phyloP scores from a whole-genome alignment of 1,284 basidiomycete genomes.

The Naganishia liquefaciens region DNA sequence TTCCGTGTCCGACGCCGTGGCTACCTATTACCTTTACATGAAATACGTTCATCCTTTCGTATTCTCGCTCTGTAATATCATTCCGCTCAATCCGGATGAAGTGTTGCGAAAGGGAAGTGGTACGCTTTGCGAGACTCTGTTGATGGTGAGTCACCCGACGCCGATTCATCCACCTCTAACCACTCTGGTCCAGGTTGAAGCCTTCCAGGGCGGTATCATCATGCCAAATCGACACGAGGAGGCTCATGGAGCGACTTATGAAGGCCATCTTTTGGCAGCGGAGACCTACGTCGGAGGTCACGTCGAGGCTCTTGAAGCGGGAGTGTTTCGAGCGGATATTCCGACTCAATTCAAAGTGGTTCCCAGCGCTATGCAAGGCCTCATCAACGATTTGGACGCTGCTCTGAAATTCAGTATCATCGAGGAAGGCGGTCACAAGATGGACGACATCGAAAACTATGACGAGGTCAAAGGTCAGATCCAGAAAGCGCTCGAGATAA shows the following conservation, averaged over 20 bases:
- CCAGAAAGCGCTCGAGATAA: constrained; percentile 72
- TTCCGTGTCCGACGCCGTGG: constrained; percentile 99
- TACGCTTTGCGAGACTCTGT: constrained; percentile 92
- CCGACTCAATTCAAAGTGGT: constrained; percentile 93
- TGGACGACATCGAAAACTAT: constrained; percentile 92
- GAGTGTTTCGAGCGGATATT: constrained; percentile 97
- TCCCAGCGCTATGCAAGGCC: constrained; percentile 79
- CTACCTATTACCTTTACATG: constrained; percentile 99
- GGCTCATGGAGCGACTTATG: constrained; percentile 85
- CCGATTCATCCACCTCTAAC: background rate
- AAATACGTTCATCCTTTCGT: constrained; percentile 99
- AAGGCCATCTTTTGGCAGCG: constrained; percentile 91
- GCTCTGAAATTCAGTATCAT: constrained; percentile 86
- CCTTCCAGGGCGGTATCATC: constrained; percentile 85
- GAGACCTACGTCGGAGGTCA: constrained; percentile 99
- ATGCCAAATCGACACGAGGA: constrained; percentile 99
- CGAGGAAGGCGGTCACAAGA: constrained; percentile 77
- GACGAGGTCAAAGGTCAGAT: constrained; percentile 87
- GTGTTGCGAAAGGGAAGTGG: constrained; percentile 95
- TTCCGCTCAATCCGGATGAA: constrained; percentile 94
- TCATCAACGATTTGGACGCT: constrained; percentile 91
- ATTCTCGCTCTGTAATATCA: constrained; percentile 99
- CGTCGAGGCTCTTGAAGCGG: constrained; percentile 97
- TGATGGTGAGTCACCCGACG: constrained; percentile 72
- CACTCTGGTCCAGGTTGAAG: constrained; percentile 78